Conservation (phyloP, 2,329 filamentous ascomycete genomes). For the Neofusicoccum cordaticola region DNA sequence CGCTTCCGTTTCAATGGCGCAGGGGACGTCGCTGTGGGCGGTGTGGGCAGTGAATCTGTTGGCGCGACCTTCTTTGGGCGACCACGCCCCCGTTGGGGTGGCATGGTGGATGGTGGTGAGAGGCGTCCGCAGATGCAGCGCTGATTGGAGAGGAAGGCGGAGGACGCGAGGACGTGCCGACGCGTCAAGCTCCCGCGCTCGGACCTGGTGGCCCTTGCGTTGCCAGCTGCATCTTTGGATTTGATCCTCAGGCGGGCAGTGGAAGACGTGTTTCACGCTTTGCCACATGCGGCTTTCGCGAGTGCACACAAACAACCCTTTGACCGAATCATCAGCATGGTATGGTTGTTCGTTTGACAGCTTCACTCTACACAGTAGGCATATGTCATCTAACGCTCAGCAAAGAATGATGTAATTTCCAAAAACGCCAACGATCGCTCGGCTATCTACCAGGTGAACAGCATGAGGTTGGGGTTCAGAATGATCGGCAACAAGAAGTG, state of each 20-base stretch:
- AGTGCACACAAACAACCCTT: too few species aligned
- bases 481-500: constrained; percentile 71
- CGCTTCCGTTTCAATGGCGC: neutral
- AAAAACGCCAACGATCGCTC: neutral
- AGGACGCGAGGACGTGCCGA: neutral
- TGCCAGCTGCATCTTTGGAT: neutral
- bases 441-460: constrained; percentile 65
- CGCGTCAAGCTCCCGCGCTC: neutral
- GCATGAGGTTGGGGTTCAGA: constrained; percentile 77
- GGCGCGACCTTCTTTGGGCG: neutral
- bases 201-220: neutral
- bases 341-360: too few species aligned
- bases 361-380: too few species aligned
- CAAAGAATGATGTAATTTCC: neutral
- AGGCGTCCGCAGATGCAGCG: neutral
- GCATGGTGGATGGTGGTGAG: neutral
- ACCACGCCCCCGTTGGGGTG: neutral
- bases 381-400: too few species aligned
- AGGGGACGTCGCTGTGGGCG: neutral
- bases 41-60: neutral
- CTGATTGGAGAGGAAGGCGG: neutral
- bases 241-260: too few species aligned
- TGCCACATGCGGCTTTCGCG: too few species aligned
- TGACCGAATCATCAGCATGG: too few species aligned
- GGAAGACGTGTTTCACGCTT: too few species aligned